Percentiles rank a stretch among this genome's conserved stretches.
Conservation (phyloP, 805 yeast genomes). For the Yamadazyma tumulicola region DNA sequence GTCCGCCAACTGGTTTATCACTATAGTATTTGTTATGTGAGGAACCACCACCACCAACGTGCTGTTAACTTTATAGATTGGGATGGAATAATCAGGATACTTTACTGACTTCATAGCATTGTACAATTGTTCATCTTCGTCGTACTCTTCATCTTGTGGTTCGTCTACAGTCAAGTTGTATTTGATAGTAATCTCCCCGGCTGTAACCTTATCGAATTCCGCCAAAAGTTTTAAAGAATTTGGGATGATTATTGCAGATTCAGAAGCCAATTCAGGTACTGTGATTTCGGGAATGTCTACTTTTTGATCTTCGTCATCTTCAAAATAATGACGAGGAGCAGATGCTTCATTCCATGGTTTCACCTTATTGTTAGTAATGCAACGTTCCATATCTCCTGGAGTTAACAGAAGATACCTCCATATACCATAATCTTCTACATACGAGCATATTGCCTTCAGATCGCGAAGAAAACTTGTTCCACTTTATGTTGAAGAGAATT, state of each 20-base stretch:
- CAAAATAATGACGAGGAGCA: constrained; percentile 50
- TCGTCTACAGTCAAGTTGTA: constrained; percentile 3
- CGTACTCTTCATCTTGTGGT: constrained; percentile 31
- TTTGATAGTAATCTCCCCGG: constrained; percentile 5
- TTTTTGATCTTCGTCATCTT: constrained; percentile 31
- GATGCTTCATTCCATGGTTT: constrained; percentile 48
- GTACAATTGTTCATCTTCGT: constrained; percentile 51
- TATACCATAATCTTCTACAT: too few relatives aligned
- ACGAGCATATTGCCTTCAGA: constrained; percentile 17
- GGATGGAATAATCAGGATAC: constrained; percentile 21
- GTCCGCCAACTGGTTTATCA: constrained; percentile 26
- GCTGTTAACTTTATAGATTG: constrained; percentile 15
- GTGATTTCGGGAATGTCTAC: constrained; percentile 25
- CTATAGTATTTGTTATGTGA: constrained; percentile 33
- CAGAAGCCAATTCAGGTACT: constrained; percentile 13
- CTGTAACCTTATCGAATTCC: constrained; percentile 12
- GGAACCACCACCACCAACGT: constrained; percentile 26
- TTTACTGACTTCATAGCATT: constrained; percentile 23
- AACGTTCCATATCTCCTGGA: too few relatives aligned
- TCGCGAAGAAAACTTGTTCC: too few relatives aligned
- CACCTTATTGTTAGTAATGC: constrained; percentile 16
- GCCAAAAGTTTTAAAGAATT: constrained; percentile 18
- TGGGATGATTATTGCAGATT: constrained; percentile 28
- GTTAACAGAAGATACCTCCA: too few relatives aligned
- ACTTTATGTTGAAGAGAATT: too few relatives aligned